phyloP scores from a whole-genome alignment of 768 basidiomycete genomes.

The Paxillus ammoniavirescens region DNA sequence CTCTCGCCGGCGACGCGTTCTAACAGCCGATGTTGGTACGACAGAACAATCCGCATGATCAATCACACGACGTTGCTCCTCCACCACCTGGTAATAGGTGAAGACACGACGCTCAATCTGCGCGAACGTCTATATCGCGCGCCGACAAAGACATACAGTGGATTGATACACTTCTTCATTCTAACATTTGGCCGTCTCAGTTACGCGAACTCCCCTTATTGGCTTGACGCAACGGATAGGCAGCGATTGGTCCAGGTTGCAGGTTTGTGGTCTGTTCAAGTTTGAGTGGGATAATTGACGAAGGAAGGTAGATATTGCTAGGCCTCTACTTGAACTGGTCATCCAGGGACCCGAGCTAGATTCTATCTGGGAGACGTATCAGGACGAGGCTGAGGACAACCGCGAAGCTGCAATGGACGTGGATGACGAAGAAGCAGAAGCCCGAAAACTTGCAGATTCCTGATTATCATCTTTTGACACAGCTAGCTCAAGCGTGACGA shows the following conservation, averaged over 20 bases:
- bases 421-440: constrained; percentile 55
- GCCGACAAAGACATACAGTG: constrained; percentile 54
- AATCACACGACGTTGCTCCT: constrained; percentile 58
- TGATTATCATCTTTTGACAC: constrained; percentile 7
- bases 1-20: background rate
- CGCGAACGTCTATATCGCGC: constrained; percentile 58
- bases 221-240: constrained; percentile 44
- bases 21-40: constrained; percentile 1
- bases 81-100: constrained; percentile 58
- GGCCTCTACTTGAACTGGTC: constrained; percentile 62
- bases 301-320: constrained; percentile 47
- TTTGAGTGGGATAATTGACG: constrained; percentile 4
- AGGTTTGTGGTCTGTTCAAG: constrained; percentile 38
- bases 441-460: constrained; percentile 20
- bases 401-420: constrained; percentile 43
- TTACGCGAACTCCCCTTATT: constrained; percentile 64
- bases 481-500: constrained; percentile 1
- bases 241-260: constrained; percentile 43
- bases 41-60: constrained; percentile 50
- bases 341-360: constrained; percentile 74
- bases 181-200: constrained; percentile 76
- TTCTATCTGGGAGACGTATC: constrained; percentile 60
- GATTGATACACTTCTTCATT: constrained; percentile 66
- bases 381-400: constrained; percentile 42
- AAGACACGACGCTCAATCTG: constrained; percentile 48